Evolutionary conservation across 768 basidiomycete species (phyloP), one percentile per base, ranked within the genome.

Genomic region (Filobasidium wieringae): DNA sequence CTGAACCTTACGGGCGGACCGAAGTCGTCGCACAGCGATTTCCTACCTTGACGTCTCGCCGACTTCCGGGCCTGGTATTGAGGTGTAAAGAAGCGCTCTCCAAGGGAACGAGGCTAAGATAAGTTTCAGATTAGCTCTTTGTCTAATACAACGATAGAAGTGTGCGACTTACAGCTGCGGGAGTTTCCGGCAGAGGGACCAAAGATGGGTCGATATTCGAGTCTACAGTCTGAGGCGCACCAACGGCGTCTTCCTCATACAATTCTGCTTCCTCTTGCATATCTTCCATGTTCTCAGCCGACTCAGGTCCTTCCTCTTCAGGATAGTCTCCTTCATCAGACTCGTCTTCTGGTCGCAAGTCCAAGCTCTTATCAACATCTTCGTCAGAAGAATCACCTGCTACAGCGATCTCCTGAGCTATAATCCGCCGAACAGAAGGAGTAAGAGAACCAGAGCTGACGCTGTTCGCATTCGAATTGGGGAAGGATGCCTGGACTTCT

Each of bases 71-170:
- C 62, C 26, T 40, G 45, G 24, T 62, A 59, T 53, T 72, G 70
- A 45, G 70, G 70, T 2, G 70, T 72, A 55, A 61, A 72, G 60
- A 68, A 72, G 11, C 57, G 55, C 37, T 52, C 52, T 7, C 53
- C 30, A 4, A 66, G 19, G 1, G 57, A 11, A 43, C 29, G 34
- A 24, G 19, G 19, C n/a, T 11, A 39, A 39, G 36, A 39, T 39
- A n/a, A 39, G n/a, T 39, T 11, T n/a, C n/a, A n/a, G n/a, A n/a
- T n/a, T n/a, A n/a, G n/a, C n/a, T n/a, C n/a, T n/a, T n/a, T n/a
- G n/a, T n/a, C n/a, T n/a, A n/a, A n/a, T 22, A 26, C 24, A 15
- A 24, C 2, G 45, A 4, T 30, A 2, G 45, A 22, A 4, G 37
- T 22, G 17, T 40, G 37, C 37, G 17, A 22, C 37, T 40, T 40